Base-by-base conservation (phyloP, 148 eudicot genomes). In the Selenicereus undatus region DNA sequence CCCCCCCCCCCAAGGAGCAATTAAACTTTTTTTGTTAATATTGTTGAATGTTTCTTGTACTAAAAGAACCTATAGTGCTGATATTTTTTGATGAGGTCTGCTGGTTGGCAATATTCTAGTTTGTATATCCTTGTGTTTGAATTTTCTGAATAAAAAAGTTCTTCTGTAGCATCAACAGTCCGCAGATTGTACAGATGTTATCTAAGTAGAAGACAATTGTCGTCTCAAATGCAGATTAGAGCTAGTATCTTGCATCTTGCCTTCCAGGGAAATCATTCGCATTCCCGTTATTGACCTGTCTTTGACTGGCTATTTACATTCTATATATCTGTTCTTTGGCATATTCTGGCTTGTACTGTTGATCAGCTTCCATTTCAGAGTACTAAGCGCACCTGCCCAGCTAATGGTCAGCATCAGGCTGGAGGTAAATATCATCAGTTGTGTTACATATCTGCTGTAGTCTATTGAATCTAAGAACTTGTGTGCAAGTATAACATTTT, bases 281-380 rank as follows among this genome's bases (percentile, higher is more conserved):
- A 54, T 54, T 16, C 60, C 60, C 60, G 1, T 4, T 26, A 52
- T n/a, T 76, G 27, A 26, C 60, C 29, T 35, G 2, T 36, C 12
- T 69, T 4, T 50, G 20, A 17, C 26, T 60, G 45, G 18, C 2
- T 20, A 39, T 24, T 62, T 2, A 48, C 32, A 69, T 70, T 70
- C 79, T 39, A 79, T 75, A 71, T 39, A 50, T 71, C n/a, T 48
- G 39, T 36, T 36, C 69, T 50, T 70, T 30, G 26, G 60, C 60
- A 16, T 54, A 54, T 51, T 51, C 56, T 4, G 60, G 60, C 12
- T 54, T 54, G 14, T 12, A 0, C 12, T 54, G 60, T 13, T 17
- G 60, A 54, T 48, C 12, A 48, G 51, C 60, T 54, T 54, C 14
- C 60, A 16, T 54, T 54, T 54, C 21, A 13, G 11, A 51, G 56